phyloP scores from a whole-genome alignment of 2,329 filamentous ascomycete genomes.

The Daldinia eschscholtzii region DNA sequence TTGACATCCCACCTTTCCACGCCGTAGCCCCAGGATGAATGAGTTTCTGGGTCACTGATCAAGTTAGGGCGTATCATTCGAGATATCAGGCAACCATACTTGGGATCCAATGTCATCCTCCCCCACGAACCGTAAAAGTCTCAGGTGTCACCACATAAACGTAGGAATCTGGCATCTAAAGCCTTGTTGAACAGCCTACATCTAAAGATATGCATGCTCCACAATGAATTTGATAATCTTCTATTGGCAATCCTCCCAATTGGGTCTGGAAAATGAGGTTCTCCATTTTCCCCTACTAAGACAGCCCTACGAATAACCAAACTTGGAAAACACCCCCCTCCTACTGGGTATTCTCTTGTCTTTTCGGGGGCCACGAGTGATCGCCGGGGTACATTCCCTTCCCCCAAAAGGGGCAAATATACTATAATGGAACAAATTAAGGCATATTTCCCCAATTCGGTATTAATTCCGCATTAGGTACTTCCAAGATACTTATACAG shows the following conservation, averaged over 20 bases:
- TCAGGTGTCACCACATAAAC: constrained; percentile 9
- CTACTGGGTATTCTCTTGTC: not conserved
- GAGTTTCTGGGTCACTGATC: constrained; percentile 16
- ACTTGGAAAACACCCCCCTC: not conserved
- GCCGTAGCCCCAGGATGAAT: constrained; percentile 18
- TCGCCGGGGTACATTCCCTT: constrained; percentile 9
- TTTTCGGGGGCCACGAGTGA: constrained; percentile 12
- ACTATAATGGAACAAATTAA: constrained; percentile 1
- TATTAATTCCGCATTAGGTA: not conserved
- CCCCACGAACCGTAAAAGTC: constrained; percentile 22
- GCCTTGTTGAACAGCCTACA: not conserved
- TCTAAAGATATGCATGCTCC: constrained; percentile 6
- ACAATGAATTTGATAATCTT: not conserved
- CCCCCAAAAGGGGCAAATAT: not conserved
- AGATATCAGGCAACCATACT: constrained; percentile 21
- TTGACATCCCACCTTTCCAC: constrained; percentile 20
- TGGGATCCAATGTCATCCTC: constrained; percentile 16
- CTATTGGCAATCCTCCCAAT: constrained; percentile 9
- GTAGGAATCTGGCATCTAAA: constrained; percentile 7
- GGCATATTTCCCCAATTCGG: not conserved
- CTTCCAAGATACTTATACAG: constrained; percentile 1
- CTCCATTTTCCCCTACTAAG: constrained; percentile 11
- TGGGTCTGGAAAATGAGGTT: not conserved
- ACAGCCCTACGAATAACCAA: constrained; percentile 9
- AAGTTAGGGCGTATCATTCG: constrained; percentile 30